A percentile compares a stretch with the other conserved stretches of the same genome.
These are phyloP conservation scores for Geum urbanum DNA, from an alignment of 306 rosid genomes.

Conservation along the genomic window DNA sequence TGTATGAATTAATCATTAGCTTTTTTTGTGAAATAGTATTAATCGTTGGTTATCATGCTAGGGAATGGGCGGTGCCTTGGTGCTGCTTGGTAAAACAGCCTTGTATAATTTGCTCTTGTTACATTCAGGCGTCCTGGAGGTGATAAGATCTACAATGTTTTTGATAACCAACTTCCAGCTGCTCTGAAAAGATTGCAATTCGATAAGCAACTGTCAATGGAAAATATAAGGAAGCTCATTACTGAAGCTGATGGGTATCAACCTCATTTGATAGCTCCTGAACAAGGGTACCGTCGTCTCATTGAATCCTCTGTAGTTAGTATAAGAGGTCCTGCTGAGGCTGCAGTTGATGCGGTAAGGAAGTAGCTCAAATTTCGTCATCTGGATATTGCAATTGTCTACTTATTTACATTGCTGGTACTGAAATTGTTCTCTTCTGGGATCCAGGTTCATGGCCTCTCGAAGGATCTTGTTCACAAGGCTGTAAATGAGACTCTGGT, in stretches of 20 bases:
- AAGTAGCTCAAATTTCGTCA: slow-evolving; percentile 4
- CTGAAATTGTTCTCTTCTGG: slow-evolving; percentile 13
- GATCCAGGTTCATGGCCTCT: slow-evolving; percentile 63
- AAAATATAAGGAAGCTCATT: slow-evolving; percentile 80
- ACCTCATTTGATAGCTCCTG: slow-evolving; percentile 96
- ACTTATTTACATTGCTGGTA: neutral
- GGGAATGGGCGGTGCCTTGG: slow-evolving; percentile 10
- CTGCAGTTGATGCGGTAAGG: slow-evolving; percentile 88
- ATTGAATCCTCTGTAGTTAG: slow-evolving; percentile 75
- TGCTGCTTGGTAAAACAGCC: slow-evolving; percentile 14
- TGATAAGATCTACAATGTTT: slow-evolving; percentile 79
- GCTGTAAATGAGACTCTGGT: slow-evolving; percentile 72
- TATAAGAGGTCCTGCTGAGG: slow-evolving; percentile 95
- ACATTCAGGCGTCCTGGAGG: slow-evolving; percentile 86
- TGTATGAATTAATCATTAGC: slow-evolving; percentile 50
- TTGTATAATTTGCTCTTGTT: slow-evolving; percentile 22
- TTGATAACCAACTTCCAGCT: slow-evolving; percentile 96
- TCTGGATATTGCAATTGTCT: slow-evolving; percentile 4
- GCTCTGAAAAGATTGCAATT: slow-evolving; percentile 92
- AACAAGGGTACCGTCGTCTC: slow-evolving; percentile 93
- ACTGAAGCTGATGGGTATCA: slow-evolving; percentile 99
- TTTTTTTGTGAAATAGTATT: neutral
- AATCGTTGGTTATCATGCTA: slow-evolving; percentile 10
- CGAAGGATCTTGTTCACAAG: slow-evolving; percentile 81
- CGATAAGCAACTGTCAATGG: slow-evolving; percentile 95